Percentiles rank a stretch among this genome's conserved stretches.
Evolutionary conservation across 345 rosid species (phyloP).

Genomic region (Linum lewisii): DNA sequence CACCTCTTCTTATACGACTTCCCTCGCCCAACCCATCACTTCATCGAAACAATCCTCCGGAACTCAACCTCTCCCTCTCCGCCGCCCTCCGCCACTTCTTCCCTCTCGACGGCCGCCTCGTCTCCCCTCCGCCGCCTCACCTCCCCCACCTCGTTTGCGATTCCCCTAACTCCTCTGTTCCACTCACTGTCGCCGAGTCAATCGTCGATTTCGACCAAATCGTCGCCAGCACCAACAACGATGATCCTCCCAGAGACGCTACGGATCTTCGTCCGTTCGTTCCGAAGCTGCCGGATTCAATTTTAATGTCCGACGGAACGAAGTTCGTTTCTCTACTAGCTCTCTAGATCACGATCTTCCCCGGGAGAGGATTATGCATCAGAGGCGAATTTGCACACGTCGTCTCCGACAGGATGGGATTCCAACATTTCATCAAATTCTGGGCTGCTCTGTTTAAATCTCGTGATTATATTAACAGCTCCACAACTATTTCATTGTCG

Average conservation of each 20-base stretch:
- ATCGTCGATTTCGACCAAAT: constrained; percentile 13
- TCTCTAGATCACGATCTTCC: constrained; percentile 31
- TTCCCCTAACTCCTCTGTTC: neutral
- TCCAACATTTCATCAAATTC: constrained; percentile 31
- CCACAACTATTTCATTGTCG: constrained; percentile 5
- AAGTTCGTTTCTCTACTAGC: constrained; percentile 17
- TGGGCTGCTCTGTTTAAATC: constrained; percentile 24
- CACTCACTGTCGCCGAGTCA: constrained; percentile 25
- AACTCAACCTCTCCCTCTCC: constrained; percentile 25
- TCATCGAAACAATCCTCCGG: constrained; percentile 1
- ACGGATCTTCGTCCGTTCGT: constrained; percentile 18
- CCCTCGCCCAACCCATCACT: constrained; percentile 13
- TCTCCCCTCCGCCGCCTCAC: constrained; percentile 18
- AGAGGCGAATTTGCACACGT: constrained; percentile 23
- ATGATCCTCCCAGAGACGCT: constrained; percentile 12
- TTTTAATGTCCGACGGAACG: neutral
- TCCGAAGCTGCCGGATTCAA: constrained; percentile 13
- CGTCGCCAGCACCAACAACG: neutral
- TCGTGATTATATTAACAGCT: neutral
- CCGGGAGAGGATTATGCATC: constrained; percentile 27
- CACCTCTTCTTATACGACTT: constrained; percentile 21
- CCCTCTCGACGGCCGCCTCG: constrained; percentile 22
- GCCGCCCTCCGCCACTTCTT: constrained; percentile 18
- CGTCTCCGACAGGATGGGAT: constrained; percentile 29
- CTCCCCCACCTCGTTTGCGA: constrained; percentile 19